phyloP scores from a whole-genome alignment of 2,329 filamentous ascomycete species.

The Scedosporium boydii region DNA sequence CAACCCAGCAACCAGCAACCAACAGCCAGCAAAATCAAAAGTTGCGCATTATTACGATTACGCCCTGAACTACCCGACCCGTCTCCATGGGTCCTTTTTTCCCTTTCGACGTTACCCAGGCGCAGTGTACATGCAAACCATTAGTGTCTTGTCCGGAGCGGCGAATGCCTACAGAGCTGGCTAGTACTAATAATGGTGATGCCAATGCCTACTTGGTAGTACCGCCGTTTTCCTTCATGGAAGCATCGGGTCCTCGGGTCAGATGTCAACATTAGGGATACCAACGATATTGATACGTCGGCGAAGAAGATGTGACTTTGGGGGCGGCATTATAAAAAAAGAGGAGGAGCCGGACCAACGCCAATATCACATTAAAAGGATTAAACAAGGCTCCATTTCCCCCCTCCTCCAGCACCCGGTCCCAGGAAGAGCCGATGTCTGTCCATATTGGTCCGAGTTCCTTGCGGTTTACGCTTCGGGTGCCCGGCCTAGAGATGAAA shows the following conservation, averaged over 20 bases:
- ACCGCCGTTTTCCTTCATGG: no score
- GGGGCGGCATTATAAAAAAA: neutral
- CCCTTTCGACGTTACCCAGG: neutral
- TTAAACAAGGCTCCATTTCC: no score
- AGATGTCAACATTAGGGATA: no score
- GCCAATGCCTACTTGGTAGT: no score
- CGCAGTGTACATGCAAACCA: neutral
- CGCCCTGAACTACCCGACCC: neutral
- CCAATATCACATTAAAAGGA: neutral
- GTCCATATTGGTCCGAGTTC: neutral
- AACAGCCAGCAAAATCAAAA: neutral
- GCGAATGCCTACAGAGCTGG: no score
- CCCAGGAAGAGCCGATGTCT: no score
- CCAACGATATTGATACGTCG: no score
- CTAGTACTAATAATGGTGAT: no score
- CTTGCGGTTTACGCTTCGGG: neutral
- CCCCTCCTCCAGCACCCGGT: no score
- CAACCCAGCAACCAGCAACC: neutral
- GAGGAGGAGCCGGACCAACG: neutral
- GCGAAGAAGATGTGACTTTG: neutral
- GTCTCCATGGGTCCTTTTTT: neutral
- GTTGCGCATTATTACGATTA: neutral
- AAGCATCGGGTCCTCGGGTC: no score
- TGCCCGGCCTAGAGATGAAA: neutral
- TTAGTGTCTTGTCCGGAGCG: no score